These are phyloP conservation scores for Suillus weaverae DNA, from an alignment of 768 basidiomycete species.

Conservation along the genomic window DNA sequence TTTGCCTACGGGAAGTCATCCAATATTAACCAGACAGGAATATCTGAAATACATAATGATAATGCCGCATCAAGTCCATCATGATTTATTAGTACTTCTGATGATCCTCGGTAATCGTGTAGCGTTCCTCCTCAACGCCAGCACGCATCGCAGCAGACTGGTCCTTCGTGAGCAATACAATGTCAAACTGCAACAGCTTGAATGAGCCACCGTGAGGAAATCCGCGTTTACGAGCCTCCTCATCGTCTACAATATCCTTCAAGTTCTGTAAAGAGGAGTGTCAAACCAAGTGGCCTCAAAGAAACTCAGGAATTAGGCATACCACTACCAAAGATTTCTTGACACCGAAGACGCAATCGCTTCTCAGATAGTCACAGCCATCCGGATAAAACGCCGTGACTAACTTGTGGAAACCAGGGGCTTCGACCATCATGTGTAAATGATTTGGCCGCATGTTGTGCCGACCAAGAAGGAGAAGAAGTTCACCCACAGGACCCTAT, in stretches of 20 bases:
- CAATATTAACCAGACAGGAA: background rate
- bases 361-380: conserved; percentile 62
- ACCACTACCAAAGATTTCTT: conserved; percentile 78
- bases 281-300: conserved; percentile 2
- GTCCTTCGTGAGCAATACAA: conserved; percentile 44
- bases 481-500: conserved; percentile 70
- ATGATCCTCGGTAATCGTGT: background rate
- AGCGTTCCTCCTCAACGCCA: conserved; percentile 15
- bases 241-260: conserved; percentile 52
- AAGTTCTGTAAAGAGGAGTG: conserved; percentile 41
- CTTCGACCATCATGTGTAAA: conserved; percentile 71
- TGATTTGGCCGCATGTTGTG: conserved; percentile 83
- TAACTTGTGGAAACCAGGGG: conserved; percentile 71
- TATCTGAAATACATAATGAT: background rate
- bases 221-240: conserved; percentile 51
- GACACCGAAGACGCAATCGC: conserved; percentile 82
- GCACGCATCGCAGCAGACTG: conserved; percentile 37
- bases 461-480: conserved; percentile 56
- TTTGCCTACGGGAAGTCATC: no score
- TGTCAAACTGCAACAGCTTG: conserved; percentile 47
- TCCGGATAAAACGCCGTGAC: conserved; percentile 75
- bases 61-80: background rate
- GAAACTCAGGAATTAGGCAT: conserved; percentile 24
- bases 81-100: background rate
- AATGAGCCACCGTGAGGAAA: conserved; percentile 47